phyloP scores from a whole-genome alignment of 2,329 filamentous ascomycete genomes.

The Nectriaceae sp. region DNA sequence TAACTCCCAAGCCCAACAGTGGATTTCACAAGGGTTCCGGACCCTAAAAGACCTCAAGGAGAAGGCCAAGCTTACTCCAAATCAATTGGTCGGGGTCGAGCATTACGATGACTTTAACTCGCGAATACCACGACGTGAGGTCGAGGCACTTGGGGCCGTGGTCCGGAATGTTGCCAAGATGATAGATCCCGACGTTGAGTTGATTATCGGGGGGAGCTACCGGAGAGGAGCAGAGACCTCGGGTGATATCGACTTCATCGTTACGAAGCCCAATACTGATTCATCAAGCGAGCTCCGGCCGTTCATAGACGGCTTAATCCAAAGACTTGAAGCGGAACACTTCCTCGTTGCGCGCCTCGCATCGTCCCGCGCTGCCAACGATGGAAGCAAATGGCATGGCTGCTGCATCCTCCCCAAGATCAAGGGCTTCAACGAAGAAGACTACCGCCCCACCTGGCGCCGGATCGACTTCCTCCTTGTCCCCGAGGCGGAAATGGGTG shows the following conservation, averaged over 20 bases:
- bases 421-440: slow-evolving; percentile 33
- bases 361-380: slow-evolving; percentile 43
- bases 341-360: slow-evolving; percentile 76
- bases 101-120: slow-evolving; percentile 78
- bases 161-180: slow-evolving; percentile 60
- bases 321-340: slow-evolving; percentile 54
- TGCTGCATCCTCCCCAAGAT: slow-evolving; percentile 68
- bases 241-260: slow-evolving; percentile 82
- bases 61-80: slow-evolving; percentile 64
- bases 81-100: slow-evolving; percentile 75
- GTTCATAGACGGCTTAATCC: slow-evolving; percentile 65
- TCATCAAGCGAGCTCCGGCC: slow-evolving; percentile 58
- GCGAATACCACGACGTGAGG: slow-evolving; percentile 77
- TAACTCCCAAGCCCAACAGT: slow-evolving; percentile 67
- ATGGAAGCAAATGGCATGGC: slow-evolving; percentile 85
- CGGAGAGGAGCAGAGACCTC: slow-evolving; percentile 74
- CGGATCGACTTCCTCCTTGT: slow-evolving; percentile 85
- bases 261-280: slow-evolving; percentile 66
- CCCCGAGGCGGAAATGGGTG: slow-evolving; percentile 76
- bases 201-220: slow-evolving; percentile 83
- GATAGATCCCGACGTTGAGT: slow-evolving; percentile 65
- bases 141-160: slow-evolving; percentile 66
- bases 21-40: slow-evolving; percentile 74
- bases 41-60: slow-evolving; percentile 71
- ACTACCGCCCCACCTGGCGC: slow-evolving; percentile 63